Base-by-base conservation (phyloP, 129 eudicot genomes). In the Helianthus tuberosus region DNA sequence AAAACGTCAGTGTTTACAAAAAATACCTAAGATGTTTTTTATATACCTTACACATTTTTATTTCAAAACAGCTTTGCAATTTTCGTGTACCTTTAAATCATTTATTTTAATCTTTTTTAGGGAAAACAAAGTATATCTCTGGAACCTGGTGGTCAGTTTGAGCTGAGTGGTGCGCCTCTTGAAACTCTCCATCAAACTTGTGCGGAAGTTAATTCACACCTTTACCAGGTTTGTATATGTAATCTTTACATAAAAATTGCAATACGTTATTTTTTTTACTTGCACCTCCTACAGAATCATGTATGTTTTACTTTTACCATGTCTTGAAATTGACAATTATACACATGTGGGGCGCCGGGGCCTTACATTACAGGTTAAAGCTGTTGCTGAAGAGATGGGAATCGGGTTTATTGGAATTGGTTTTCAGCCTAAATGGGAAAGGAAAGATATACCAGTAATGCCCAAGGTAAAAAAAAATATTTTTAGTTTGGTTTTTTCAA, bases 121-220 rank as follows among this genome's bases (percentile, higher is more conserved):
- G 99, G 94, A 60, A 91, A 87, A 53, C 99, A 95, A 88, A 95
- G 96, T 69, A 91, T 95, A 88, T 95, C 99, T 46, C 67, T 95
- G 74, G 99, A 95, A 80, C 97, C 99, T 66, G 99, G 99, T 32
- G 99, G 99, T 69, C 99, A 95, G 51, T 95, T 95, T 80, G 99
- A 95, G 84, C 97, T 95, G 55, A 95, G 99, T 82, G 99, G 99
- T 66, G 99, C 99, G 53, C 97, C 99, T 62, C 87, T 95, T 78
- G 97, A 95, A 89, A 95, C 99, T 73, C 85, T 95, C 43, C 99
- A 95, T 85, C 99, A 95, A 82, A 95, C 99, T 46, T 95, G 99
- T 77, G 99, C 97, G 2, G 99, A 95, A 82, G 97, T 95, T 25
- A 91, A 95, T 84, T 91, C 99, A 36, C 99, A 95, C 69, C 99